These are phyloP conservation scores for Pleurotus citrinopileatus DNA, from an alignment of 768 basidiomycete genomes.

Conservation along the genomic window DNA sequence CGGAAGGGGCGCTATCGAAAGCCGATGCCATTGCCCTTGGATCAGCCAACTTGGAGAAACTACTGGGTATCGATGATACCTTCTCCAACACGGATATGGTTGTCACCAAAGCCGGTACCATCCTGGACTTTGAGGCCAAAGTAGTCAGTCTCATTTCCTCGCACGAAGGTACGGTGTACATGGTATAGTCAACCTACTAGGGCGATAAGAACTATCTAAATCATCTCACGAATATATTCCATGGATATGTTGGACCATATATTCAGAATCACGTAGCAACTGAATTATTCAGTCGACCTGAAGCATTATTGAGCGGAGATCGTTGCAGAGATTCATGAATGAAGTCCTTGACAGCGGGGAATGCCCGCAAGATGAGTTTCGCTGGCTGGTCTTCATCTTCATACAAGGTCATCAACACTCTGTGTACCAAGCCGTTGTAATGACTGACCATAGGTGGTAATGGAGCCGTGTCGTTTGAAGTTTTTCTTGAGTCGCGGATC, in stretches of 20 bases:
- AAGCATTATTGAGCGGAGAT: constrained; percentile 4
- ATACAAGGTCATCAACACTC: not conserved
- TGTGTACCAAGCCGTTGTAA: not conserved
- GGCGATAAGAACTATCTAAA: not conserved
- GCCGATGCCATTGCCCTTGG: constrained; percentile 35
- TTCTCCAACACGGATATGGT: constrained; percentile 33
- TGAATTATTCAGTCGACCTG: constrained; percentile 8
- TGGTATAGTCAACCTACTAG: constrained; percentile 11
- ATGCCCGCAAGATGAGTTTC: constrained; percentile 63
- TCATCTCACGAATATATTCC: not conserved
- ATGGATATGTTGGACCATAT: not conserved
- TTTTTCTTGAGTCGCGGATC: constrained; percentile 40
- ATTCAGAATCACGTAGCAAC: not conserved
- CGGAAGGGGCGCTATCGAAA: constrained; percentile 25
- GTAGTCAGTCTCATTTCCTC: constrained; percentile 37
- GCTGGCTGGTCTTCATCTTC: constrained; percentile 73
- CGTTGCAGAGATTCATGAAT: constrained; percentile 35
- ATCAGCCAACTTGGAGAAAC: constrained; percentile 39
- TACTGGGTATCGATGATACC: constrained; percentile 31
- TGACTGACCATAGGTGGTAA: constrained; percentile 60
- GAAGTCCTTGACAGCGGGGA: constrained; percentile 62
- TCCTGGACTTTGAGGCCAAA: constrained; percentile 39
- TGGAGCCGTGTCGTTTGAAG: constrained; percentile 60
- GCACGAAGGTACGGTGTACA: constrained; percentile 19
- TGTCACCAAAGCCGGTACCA: constrained; percentile 31